phyloP scores from a whole-genome alignment of 2,329 filamentous ascomycete genomes.

The Trichophyton benhamiae region DNA sequence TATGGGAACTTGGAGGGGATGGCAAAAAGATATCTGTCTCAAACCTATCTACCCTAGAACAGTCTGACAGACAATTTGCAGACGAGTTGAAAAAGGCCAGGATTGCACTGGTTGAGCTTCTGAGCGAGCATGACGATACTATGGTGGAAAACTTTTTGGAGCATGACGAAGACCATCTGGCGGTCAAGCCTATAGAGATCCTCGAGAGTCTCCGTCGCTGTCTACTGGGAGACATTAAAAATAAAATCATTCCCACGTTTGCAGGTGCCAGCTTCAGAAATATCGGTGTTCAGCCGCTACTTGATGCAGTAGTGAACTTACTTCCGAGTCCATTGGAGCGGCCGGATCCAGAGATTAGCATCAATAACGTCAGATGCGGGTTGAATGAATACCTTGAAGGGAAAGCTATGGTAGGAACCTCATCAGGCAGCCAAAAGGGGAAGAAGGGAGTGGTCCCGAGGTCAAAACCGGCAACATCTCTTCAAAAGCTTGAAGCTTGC shows the following conservation, averaged over 20 bases:
- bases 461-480: conserved; percentile 34
- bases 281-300: conserved; percentile 80
- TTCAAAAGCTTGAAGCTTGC: conserved; percentile 56
- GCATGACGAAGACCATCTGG: conserved; percentile 57
- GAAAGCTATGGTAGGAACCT: conserved; percentile 30
- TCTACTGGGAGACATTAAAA: conserved; percentile 51
- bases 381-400: conserved; percentile 40
- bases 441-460: conserved; percentile 29
- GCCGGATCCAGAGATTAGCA: conserved; percentile 63
- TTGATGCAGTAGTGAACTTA: conserved; percentile 80
- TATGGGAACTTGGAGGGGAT: conserved; percentile 57
- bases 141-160: conserved; percentile 79
- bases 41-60: conserved; percentile 42
- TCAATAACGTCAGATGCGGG: conserved; percentile 47
- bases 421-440: conserved; percentile 30
- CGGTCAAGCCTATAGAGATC: conserved; percentile 54
- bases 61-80: conserved; percentile 39
- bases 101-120: conserved; percentile 62
- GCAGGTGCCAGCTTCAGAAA: conserved; percentile 88
- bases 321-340: conserved; percentile 71
- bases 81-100: conserved; percentile 65
- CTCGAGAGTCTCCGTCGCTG: conserved; percentile 61
- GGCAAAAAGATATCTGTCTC: conserved; percentile 50
- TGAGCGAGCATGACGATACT: conserved; percentile 78
- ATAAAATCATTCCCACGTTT: conserved; percentile 71